A percentile compares a stretch with the other conserved stretches of the same genome.
These are phyloP conservation scores for Orbilia oligospora DNA, from an alignment of 2,329 filamentous ascomycete genomes.

Conservation along the genomic window DNA sequence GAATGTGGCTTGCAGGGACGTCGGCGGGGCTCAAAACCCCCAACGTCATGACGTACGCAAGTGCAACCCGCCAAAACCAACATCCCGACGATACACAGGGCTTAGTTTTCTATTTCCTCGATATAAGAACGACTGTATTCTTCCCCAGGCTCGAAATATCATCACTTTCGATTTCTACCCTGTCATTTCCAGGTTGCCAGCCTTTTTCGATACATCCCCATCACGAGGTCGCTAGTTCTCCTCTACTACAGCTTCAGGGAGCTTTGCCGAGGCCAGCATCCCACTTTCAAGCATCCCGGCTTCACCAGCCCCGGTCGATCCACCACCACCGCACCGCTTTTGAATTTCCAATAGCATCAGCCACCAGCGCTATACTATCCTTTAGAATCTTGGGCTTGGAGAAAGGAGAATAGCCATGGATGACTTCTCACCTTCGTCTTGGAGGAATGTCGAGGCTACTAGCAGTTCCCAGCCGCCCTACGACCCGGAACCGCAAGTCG, in stretches of 20 bases:
- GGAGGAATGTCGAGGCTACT: conserved; percentile 41
- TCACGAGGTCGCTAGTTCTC: conserved; percentile 17
- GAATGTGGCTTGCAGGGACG: conserved; percentile 9
- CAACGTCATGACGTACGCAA: conserved; percentile 51
- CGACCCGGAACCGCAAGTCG: conserved; percentile 64
- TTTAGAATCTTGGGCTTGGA: neutral
- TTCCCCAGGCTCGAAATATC: neutral
- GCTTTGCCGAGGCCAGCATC: conserved; percentile 47
- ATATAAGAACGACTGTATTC: conserved; percentile 2
- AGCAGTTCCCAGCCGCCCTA: conserved; percentile 59
- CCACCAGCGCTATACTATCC: neutral
- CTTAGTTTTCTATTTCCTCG: neutral
- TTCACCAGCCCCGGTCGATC: conserved; percentile 3
- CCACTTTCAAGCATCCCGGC: conserved; percentile 27
- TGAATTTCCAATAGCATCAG: neutral
- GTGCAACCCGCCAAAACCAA: conserved; percentile 16
- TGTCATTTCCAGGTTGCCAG: conserved; percentile 3
- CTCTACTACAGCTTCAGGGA: conserved; percentile 3
- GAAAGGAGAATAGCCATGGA: conserved; percentile 27
- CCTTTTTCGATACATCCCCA: neutral
- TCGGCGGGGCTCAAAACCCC: conserved; percentile 44
- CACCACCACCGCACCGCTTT: conserved; percentile 6
- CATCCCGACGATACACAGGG: conserved; percentile 9
- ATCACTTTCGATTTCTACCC: neutral
- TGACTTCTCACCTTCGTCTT: conserved; percentile 52